Percentiles rank a stretch among this genome's conserved stretches.
phyloP scores from a whole-genome alignment of 257 asterid genomes.

The Solanum habrochaites region DNA sequence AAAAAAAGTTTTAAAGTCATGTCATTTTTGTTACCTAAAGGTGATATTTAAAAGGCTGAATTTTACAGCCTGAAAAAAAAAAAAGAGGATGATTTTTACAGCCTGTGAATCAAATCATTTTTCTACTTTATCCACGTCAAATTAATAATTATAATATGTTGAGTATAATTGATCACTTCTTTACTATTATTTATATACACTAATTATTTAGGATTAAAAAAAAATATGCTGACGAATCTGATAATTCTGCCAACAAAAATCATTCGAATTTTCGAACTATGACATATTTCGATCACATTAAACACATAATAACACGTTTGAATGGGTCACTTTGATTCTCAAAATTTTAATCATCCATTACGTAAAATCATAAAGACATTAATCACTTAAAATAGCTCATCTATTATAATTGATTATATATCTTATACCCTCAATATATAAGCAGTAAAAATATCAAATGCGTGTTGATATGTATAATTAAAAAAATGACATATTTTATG shows the following conservation, averaged over 20 bases:
- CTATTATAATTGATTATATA: too few relatives aligned
- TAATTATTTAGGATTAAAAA: neutral
- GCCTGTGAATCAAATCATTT: neutral
- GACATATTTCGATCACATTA: neutral
- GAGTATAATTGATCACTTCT: neutral
- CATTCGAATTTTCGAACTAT: neutral
- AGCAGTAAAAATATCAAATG: accelerated
- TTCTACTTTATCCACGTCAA: neutral
- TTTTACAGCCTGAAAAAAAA: neutral
- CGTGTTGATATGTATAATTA: too few relatives aligned
- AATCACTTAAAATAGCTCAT: too few relatives aligned
- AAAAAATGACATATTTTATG: too few relatives aligned
- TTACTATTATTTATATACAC: neutral
- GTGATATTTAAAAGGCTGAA: neutral
- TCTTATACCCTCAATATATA: too few relatives aligned
- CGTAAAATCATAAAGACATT: accelerated
- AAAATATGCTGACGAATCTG: neutral
- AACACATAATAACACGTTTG: neutral
- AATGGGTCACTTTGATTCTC: neutral
- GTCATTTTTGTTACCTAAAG: neutral
- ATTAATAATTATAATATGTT: neutral
- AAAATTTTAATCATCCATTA: neutral
- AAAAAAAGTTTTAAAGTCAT: neutral
- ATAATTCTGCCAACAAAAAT: neutral
- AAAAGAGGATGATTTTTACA: neutral